phyloP scores from a whole-genome alignment of 2,329 filamentous ascomycete genomes.

The Penicillium sclerotiorum region DNA sequence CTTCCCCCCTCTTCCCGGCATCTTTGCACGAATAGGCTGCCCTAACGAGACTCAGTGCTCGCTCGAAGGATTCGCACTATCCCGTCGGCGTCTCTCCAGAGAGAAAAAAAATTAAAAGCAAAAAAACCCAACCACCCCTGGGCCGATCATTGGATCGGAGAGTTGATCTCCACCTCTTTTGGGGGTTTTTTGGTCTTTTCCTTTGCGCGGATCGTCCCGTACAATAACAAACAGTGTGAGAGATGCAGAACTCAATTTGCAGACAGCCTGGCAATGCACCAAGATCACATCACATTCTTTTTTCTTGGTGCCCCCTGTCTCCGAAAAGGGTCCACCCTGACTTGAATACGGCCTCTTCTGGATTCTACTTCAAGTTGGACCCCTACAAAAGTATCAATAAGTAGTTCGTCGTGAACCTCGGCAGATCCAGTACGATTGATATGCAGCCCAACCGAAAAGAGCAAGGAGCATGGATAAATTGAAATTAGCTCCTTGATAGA shows the following conservation, averaged over 20 bases:
- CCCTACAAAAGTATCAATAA: too few species aligned
- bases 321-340: too few species aligned
- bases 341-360: too few species aligned
- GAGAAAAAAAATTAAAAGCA: not conserved
- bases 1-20: not conserved
- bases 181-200: slow-evolving; percentile 5
- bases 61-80: slow-evolving; percentile 2
- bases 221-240: not conserved
- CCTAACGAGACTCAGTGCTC: not conserved
- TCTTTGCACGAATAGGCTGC: not conserved
- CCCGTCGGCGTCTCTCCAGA: not conserved
- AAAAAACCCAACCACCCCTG: too few species aligned
- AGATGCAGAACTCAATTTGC: not conserved
- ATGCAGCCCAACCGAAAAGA: too few species aligned
- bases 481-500: too few species aligned
- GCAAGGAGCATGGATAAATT: too few species aligned
- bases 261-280: not conserved
- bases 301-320: too few species aligned
- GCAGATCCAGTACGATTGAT: too few species aligned
- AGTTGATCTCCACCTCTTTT: not conserved
- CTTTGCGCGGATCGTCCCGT: slow-evolving; percentile 15
- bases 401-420: too few species aligned
- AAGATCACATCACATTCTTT: not conserved
- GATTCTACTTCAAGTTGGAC: too few species aligned
- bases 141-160: slow-evolving; percentile 3